Conservation (phyloP, 306 rosid species). For the Begonia loranthoides region DNA sequence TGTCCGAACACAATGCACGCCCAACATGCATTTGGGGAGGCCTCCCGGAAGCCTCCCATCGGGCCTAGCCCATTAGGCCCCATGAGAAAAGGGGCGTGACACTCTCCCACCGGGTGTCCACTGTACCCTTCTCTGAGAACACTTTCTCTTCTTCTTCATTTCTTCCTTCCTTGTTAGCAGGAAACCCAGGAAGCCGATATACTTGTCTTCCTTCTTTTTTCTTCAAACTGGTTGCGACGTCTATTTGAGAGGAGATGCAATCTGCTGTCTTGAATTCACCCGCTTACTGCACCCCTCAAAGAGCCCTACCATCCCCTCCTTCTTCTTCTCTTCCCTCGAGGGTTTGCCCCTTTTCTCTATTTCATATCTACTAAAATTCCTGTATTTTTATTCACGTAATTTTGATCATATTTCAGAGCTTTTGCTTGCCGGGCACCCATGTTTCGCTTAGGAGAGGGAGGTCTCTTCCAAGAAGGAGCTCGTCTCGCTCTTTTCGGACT, state of each 20-base stretch:
- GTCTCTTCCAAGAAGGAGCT: slow-evolving; percentile 10
- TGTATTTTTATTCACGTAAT: background rate
- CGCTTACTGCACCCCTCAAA: slow-evolving; percentile 21
- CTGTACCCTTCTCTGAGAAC: too few species aligned
- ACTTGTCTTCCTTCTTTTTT: too few species aligned
- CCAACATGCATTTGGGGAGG: too few species aligned
- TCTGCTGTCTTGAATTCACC: slow-evolving; percentile 40
- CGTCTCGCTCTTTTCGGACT: slow-evolving; percentile 19
- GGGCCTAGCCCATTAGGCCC: too few species aligned
- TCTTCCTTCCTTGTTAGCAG: too few species aligned
- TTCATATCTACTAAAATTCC: background rate
- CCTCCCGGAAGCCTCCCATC: too few species aligned
- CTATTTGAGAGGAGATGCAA: slow-evolving; percentile 23
- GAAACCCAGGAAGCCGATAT: too few species aligned
- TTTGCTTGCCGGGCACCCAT: slow-evolving; percentile 13
- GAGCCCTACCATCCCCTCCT: slow-evolving; percentile 13
- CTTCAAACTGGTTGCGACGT: too few species aligned
- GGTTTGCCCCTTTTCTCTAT: slow-evolving; percentile 14
- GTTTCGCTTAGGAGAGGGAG: slow-evolving; percentile 14
- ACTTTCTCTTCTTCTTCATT: too few species aligned
- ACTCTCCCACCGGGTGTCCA: too few species aligned
- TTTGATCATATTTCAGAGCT: background rate
- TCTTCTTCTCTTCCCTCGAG: slow-evolving; percentile 26
- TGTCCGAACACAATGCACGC: too few species aligned
- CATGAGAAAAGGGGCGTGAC: too few species aligned